phyloP scores from a whole-genome alignment of 176 grass and related monocot species.

The Phragmites australis region DNA sequence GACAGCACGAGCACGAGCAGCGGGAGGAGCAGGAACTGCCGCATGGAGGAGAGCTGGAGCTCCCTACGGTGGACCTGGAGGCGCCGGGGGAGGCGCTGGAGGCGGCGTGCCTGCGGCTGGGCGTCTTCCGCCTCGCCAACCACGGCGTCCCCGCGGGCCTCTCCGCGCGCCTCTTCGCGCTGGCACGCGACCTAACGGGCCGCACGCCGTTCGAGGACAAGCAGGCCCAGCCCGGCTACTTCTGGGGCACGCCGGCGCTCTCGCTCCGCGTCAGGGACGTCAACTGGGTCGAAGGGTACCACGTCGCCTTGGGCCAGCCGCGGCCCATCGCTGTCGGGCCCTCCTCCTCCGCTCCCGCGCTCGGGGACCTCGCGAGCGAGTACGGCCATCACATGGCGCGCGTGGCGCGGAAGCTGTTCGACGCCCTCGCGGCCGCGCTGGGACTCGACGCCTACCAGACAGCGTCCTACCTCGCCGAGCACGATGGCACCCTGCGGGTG shows the following conservation, averaged over 20 bases:
- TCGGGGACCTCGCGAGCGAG: conserved; percentile 31
- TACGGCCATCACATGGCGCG: conserved; percentile 75
- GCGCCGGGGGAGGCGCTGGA: background rate
- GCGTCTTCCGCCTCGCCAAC: conserved; percentile 64
- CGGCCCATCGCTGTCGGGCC: background rate
- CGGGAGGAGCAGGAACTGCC: background rate
- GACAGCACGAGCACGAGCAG: background rate
- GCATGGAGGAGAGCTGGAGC: background rate
- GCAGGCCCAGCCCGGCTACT: conserved; percentile 45
- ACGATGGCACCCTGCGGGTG: conserved; percentile 51
- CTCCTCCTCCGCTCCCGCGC: background rate
- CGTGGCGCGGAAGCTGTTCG: conserved; percentile 60
- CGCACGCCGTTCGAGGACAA: conserved; percentile 44
- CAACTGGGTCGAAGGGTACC: conserved; percentile 82
- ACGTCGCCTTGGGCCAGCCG: conserved; percentile 33
- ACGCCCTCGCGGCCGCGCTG: conserved; percentile 45
- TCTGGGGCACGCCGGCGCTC: conserved; percentile 76
- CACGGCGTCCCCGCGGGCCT: conserved; percentile 57
- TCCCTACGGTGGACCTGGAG: conserved; percentile 41
- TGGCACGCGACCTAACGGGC: conserved; percentile 13
- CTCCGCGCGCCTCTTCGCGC: conserved; percentile 36
- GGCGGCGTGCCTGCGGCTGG: conserved; percentile 41
- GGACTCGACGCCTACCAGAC: conserved; percentile 27
- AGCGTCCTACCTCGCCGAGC: conserved; percentile 59
- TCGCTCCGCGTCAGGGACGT: conserved; percentile 44